Evolutionary conservation across 306 rosid genomes (phyloP), one percentile per base, ranked within the genome.

Genomic region (Vigna trinervia): DNA sequence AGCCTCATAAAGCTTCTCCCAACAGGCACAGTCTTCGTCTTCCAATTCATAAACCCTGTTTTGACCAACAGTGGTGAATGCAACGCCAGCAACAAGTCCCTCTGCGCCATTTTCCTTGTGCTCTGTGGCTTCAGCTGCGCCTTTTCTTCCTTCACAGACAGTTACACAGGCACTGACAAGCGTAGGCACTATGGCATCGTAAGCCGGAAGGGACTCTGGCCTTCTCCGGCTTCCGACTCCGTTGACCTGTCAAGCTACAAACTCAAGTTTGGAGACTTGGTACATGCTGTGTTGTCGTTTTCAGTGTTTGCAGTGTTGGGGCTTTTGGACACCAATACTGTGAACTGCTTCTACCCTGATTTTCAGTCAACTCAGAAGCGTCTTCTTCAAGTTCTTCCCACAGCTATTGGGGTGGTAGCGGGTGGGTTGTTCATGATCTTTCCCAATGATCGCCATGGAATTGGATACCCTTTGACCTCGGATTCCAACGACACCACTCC

Each of bases 401-500:
- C 89, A 0, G 72, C 30, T 12, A 70, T 93, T 14, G 98, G 98
- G 5, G 85, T 17, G 1, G 5, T 91, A 71, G 76, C 90, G 1
- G 78, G 96, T 56, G 57, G 61, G 10, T 66, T 91, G 32, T 93
- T 89, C 73, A n/a, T 81, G 61, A 0, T 84, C 23, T 91, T 85
- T 67, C 98, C 98, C 1, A 87, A 86, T 17, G 78, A 19, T 2
- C 90, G 98, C 71, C 96, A 94, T 74, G 98, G 98, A 52, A 87
- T 94, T 68, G 98, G 98, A 1, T 91, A 91, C 45, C 90, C 89
- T 64, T 4, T 74, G 9, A 80, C 39, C n/a, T 15, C 78, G 15
- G 76, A 75, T 14, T 19, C 68, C 54, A 32, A 38, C 5, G 58
- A 26, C 14, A 10, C 74, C 73, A 0, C 45, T 4, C 6, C 38